Conservation (phyloP, 768 basidiomycete species). For the Kwoniella botswanensis region DNA sequence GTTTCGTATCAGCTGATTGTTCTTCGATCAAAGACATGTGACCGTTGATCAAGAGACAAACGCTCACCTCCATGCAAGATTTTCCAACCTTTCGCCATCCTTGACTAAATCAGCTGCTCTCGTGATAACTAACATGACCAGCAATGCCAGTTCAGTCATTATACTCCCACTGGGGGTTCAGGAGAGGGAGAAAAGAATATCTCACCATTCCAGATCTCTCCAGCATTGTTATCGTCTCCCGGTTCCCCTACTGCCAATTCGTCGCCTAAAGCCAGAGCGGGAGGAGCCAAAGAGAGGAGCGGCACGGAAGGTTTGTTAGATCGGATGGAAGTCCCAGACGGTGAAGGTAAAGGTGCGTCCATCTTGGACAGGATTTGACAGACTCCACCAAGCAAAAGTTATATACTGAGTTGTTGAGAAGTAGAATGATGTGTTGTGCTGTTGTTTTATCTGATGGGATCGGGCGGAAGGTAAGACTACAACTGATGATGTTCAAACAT, state of each 20-base stretch:
- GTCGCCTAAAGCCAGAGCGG: conserved; percentile 45
- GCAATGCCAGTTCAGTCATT: neutral
- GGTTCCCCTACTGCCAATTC: conserved; percentile 40
- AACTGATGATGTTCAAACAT: conserved; percentile 2
- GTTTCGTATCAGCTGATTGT: neutral
- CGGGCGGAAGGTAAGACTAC: neutral
- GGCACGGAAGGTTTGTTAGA: conserved; percentile 28
- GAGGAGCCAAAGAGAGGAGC: conserved; percentile 46
- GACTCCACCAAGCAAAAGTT: neutral
- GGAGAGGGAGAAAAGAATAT: neutral
- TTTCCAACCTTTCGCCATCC: conserved; percentile 51
- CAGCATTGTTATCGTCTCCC: conserved; percentile 43
- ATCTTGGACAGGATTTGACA: conserved; percentile 9
- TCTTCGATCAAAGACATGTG: neutral
- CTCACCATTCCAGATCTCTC: conserved; percentile 51
- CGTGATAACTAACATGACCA: conserved; percentile 36
- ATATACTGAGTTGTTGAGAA: neutral
- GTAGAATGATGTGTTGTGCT: too few species aligned
- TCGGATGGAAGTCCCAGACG: conserved; percentile 22
- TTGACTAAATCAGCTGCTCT: conserved; percentile 49
- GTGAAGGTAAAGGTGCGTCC: conserved; percentile 23
- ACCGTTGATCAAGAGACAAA: neutral
- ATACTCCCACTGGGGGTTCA: too few species aligned
- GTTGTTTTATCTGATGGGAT: too few species aligned
- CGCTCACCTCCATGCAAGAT: conserved; percentile 51